Evolutionary conservation across 805 yeast species (phyloP).

Genomic region (Teunomyces atbi): DNA sequence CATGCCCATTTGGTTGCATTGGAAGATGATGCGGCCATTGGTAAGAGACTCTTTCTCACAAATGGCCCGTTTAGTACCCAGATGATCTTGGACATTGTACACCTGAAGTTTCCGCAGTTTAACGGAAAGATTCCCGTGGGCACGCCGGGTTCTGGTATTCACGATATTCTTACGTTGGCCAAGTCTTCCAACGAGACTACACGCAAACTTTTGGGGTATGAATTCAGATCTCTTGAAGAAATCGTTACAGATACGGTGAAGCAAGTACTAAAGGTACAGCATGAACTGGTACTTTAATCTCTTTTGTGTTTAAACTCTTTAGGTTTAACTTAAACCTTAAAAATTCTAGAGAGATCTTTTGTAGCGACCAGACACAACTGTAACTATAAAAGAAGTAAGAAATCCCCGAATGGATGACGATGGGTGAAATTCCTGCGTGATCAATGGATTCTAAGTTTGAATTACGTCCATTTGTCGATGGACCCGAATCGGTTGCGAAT

Average conservation of each 20-base stretch:
- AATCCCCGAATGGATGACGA: not conserved
- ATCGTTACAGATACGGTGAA: slow-evolving; percentile 24
- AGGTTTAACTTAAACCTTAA: no score
- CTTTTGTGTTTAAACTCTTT: not conserved
- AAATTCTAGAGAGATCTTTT: not conserved
- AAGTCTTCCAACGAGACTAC: slow-evolving; percentile 10
- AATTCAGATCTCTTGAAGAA: slow-evolving; percentile 19
- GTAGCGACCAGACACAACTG: not conserved
- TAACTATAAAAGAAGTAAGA: not conserved
- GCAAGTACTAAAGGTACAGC: slow-evolving; percentile 14
- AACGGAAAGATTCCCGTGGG: slow-evolving; percentile 28
- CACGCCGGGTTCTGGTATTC: slow-evolving; percentile 27
- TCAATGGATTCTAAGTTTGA: slow-evolving; percentile 5
- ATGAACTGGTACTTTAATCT: not conserved
- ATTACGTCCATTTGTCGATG: slow-evolving; percentile 9
- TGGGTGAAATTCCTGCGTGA: not conserved
- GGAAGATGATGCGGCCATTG: slow-evolving; percentile 20
- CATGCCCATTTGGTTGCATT: slow-evolving; percentile 33
- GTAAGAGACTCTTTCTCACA: slow-evolving; percentile 32
- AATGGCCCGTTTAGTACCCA: slow-evolving; percentile 34
- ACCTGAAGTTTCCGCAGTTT: slow-evolving; percentile 15
- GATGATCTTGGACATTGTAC: slow-evolving; percentile 28
- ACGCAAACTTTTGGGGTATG: slow-evolving; percentile 20
- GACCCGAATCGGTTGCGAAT: slow-evolving; percentile 1
- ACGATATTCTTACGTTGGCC: slow-evolving; percentile 28